Conservation (phyloP, 2,329 filamentous ascomycete species). For the Venturia oleaginea region DNA sequence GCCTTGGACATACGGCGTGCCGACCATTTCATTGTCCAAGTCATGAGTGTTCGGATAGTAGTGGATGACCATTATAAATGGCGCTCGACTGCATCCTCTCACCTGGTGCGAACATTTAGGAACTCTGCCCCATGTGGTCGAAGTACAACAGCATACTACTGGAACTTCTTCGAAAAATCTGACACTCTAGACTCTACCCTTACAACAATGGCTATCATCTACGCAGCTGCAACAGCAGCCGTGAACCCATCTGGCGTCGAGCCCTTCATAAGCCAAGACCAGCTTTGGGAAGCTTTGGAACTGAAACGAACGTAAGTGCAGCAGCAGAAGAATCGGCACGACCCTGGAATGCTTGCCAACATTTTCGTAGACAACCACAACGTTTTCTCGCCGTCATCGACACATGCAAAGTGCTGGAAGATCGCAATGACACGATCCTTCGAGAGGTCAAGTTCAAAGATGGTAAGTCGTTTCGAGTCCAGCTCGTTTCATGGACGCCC, state of each 20-base stretch:
- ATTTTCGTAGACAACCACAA: neutral
- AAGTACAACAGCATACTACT: neutral
- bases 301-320: neutral
- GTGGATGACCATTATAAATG: neutral
- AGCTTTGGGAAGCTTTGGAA: constrained; percentile 2
- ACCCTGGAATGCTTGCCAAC: neutral
- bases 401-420: neutral
- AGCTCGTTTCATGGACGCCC: neutral
- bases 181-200: neutral
- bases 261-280: neutral
- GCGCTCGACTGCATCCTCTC: too few relatives aligned
- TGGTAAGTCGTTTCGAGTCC: neutral
- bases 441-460: constrained; percentile 4
- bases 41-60: neutral
- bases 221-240: neutral
- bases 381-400: constrained; percentile 1
- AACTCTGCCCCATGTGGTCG: neutral
- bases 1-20: neutral
- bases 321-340: neutral
- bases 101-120: too few relatives aligned
- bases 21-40: neutral
- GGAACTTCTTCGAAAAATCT: neutral
- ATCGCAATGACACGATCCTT: neutral
- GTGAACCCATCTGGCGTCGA: neutral
- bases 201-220: neutral